phyloP scores from a whole-genome alignment of 352 stramenopile species.

The Thalassiosira livingstoniorum region DNA sequence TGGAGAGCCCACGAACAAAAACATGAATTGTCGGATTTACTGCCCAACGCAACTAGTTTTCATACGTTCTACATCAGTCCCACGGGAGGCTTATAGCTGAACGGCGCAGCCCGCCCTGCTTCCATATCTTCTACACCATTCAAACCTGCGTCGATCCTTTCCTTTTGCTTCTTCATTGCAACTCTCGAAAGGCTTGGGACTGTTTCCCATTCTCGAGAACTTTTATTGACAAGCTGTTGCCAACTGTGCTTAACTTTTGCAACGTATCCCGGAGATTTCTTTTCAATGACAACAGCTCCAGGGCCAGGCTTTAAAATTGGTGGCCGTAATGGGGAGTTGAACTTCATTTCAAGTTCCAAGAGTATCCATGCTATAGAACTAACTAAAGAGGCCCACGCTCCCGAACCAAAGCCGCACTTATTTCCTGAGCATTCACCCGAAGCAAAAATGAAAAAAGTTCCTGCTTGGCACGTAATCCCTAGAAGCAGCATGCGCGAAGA shows the following conservation, averaged over 20 bases:
- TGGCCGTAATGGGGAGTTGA: slow-evolving; percentile 54
- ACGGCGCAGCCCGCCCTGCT: neutral
- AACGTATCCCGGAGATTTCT: neutral
- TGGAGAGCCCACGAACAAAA: too few species aligned
- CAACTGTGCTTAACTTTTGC: neutral
- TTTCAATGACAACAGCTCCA: neutral
- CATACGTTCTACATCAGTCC: neutral
- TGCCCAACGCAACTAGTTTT: too few species aligned
- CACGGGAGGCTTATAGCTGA: neutral
- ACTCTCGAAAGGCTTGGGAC: neutral
- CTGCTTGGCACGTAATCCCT: slow-evolving; percentile 53
- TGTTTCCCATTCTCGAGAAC: neutral
- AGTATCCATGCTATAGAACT: slow-evolving; percentile 58
- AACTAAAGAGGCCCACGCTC: slow-evolving; percentile 33
- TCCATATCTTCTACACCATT: neutral
- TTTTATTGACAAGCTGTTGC: neutral
- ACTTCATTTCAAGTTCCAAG: slow-evolving; percentile 72
- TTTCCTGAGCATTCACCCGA: slow-evolving; percentile 45
- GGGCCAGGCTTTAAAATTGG: neutral
- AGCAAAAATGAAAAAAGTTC: slow-evolving; percentile 62
- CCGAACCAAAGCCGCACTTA: slow-evolving; percentile 54
- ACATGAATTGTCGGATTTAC: too few species aligned
- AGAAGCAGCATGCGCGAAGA: slow-evolving; percentile 52
- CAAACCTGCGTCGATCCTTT: neutral
- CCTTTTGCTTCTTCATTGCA: neutral